Base-by-base conservation (phyloP, 441 rosid genomes). In the Pelargonium exstipulatum region DNA sequence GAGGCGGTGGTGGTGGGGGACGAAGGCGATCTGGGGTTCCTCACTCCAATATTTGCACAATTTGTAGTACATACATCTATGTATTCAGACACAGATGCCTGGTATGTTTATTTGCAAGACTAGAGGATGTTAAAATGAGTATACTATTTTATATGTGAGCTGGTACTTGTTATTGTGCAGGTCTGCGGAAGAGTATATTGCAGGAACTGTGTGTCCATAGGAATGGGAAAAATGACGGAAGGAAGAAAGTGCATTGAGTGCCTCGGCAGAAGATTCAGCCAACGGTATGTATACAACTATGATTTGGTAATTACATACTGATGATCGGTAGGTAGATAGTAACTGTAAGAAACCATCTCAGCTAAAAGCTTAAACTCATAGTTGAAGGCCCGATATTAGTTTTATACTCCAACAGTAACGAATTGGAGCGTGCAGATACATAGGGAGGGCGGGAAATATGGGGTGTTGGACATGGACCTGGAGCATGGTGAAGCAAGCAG, bases 111-210 rank as follows among this genome's bases (percentile, higher is more conserved):
- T 14, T 7, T 1, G 49, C 9, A 4, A 57, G 43, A 40, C 8
- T 6, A 40, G 43, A 40, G 43, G 20, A 10, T 18, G 6, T 32
- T 58, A 40, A 60, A 9, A 55, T 1, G 1, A 1, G 13, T 24
- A 40, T 40, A 40, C 43, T 7, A 5, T 29, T 29, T 0, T 40
- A 40, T 40, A 40, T 40, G 43, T 40, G 43, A 40, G 43, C 1
- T 40, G 9, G 43, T 40, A 40, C 42, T 1, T 8, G 0, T 53
- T 61, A 10, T 9, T 65, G 29, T 63, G 70, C 81, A 88, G 90
- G 90, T 85, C 10, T 88, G 90, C 51, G 94, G 90, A 60, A 85
- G 94, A 69, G 89, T 73, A 9, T 82, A 85, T 20, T 88, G 94
- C 76, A 81, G 83, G 73, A 76, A 73, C 37, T 86, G 90, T 24